phyloP scores from a whole-genome alignment of 2,329 filamentous ascomycete species.

The Zymoseptoria brevis region DNA sequence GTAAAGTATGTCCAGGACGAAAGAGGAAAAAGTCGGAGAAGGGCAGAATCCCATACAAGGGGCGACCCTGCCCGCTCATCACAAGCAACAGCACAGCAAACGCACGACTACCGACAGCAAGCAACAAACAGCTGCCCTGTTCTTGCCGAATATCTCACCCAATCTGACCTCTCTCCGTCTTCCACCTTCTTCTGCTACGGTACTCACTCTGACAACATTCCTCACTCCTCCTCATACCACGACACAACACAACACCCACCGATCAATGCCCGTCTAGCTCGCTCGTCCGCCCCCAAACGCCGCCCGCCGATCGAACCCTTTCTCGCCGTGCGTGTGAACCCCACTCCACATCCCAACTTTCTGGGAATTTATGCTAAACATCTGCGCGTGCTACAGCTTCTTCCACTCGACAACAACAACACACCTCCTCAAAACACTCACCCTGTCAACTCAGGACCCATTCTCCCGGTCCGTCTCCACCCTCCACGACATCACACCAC shows the following conservation, averaged over 20 bases:
- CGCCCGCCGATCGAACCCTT: background rate
- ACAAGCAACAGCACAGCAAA: too few relatives aligned
- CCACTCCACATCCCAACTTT: background rate
- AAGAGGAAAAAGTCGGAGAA: too few relatives aligned
- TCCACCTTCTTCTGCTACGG: background rate
- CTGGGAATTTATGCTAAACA: background rate
- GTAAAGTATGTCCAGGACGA: too few relatives aligned
- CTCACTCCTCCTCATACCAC: background rate
- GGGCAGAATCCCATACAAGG: too few relatives aligned
- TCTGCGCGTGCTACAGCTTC: background rate
- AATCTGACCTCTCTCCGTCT: too few relatives aligned
- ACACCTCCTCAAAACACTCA: background rate
- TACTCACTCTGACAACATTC: background rate
- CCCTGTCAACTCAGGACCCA: background rate
- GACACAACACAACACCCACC: background rate
- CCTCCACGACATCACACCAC: background rate
- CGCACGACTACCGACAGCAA: too few relatives aligned
- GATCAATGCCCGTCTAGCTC: background rate
- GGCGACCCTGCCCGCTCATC: too few relatives aligned
- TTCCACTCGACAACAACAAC: background rate
- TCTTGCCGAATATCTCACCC: too few relatives aligned
- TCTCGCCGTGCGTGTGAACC: background rate
- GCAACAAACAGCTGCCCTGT: too few relatives aligned
- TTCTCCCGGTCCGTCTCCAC: background rate
- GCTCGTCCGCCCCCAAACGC: background rate